Evolutionary conservation across 2,329 filamentous ascomycete species (phyloP).

Genomic region (Metarhizium brunneum): DNA sequence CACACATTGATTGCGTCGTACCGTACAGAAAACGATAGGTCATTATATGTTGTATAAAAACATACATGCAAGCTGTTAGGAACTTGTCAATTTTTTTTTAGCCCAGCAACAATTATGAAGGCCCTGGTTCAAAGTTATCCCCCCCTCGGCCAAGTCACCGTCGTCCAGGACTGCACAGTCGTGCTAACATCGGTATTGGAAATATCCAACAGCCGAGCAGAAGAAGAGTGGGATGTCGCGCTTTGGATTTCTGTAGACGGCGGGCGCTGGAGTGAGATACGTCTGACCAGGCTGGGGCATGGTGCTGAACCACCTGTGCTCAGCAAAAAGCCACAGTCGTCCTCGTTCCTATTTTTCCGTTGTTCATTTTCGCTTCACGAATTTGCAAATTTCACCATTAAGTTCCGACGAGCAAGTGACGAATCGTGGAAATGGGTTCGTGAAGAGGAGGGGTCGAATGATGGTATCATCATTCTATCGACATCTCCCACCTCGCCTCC

Average conservation of each 20-base stretch:
- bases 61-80: too few species aligned
- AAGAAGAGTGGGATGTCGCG: constrained; percentile 59
- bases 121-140: constrained; percentile 47
- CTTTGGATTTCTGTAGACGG: constrained; percentile 62
- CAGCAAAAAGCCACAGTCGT: constrained; percentile 21
- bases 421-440: constrained; percentile 63
- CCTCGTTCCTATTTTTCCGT: constrained; percentile 42
- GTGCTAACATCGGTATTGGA: constrained; percentile 63
- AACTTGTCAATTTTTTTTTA: too few species aligned
- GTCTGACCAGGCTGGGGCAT: constrained; percentile 19
- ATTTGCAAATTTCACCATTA: constrained; percentile 58
- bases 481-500: constrained; percentile 16
- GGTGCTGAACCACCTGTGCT: constrained; percentile 39
- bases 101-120: constrained; percentile 19
- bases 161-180: constrained; percentile 38
- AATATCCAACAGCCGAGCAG: constrained; percentile 42
- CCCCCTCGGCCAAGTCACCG: constrained; percentile 65
- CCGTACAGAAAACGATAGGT: not conserved
- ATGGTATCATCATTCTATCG: constrained; percentile 50
- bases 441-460: constrained; percentile 51
- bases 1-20: too few species aligned
- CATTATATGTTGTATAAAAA: too few species aligned
- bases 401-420: constrained; percentile 46
- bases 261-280: constrained; percentile 44
- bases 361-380: constrained; percentile 36